Base-by-base conservation (phyloP, 768 basidiomycete genomes). In the Suillus occidentalis region DNA sequence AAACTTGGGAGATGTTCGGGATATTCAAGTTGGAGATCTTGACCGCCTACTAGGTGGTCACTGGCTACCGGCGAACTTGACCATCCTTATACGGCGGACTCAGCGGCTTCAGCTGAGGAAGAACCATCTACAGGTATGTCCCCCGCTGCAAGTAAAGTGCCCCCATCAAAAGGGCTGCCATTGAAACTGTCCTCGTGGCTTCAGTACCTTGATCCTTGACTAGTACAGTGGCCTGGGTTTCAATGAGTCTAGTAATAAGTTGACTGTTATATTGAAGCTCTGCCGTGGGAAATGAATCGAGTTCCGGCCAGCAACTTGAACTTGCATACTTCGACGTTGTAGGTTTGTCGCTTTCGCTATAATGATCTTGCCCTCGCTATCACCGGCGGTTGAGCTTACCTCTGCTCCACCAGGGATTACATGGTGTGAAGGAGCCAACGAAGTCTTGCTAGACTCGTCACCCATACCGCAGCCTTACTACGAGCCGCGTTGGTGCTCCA, bases 401-500 rank as follows among this genome's bases (percentile, higher is more conserved):
- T 13, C 13, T 25, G 65, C 75, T 22, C 80, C 82, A 7, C 92
- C 95, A 9, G 75, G 72, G 56, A 84, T 98, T 72, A 83, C 85
- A 36, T 94, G 96, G 80, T 78, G 97, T 52, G 90, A 97, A 74
- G 97, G 96, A 64, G 89, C 93, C 14, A 79, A 85, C 61, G 93
- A 95, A 70, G 97, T 97, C 43, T 95, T 97, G 12, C 87, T 97
- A 63, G 89, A 95, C 75, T 31, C 31, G 31, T 4, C 4, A 31
- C 4, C 86, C 95, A 10, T 98, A 96, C 86, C 95, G 94, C 79
- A 99, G 99, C 78, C 88, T 99, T 59, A 93, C 89, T 60, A 99
- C 97, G 42, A 42, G 42, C 47, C 93, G 97, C 61, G 96, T 99
- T 28, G n/a, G n/a, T n/a, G n/a, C n/a, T n/a, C n/a, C n/a, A n/a